Evolutionary conservation across 345 rosid genomes (phyloP), one percentile per base, ranked within the genome.

Genomic region (Mangifera indica): DNA sequence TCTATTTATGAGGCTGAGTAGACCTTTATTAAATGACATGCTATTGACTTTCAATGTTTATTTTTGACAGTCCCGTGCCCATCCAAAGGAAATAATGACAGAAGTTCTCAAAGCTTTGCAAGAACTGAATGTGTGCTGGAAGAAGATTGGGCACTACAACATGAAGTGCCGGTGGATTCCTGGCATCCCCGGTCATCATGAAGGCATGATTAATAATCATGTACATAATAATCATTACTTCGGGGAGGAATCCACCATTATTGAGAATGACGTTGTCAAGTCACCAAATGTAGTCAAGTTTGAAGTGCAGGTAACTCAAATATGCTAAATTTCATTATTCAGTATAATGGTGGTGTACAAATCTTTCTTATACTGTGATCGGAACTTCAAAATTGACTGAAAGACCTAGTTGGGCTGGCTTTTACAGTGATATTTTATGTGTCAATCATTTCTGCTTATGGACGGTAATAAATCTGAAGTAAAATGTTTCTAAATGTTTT

Each of bases 141-240:
- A 95, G 84, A 95, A 89, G 86, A 92, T 92, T 29, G 96, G 98
- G 60, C 97, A 91, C 62, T 92, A 95, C 84, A 91, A 92, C 86
- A 84, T 95, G 93, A 92, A 91, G 82, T 95, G 97, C 87, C 83
- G 92, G 81, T 92, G 98, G 98, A 78, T 90, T 80, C 87, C 81
- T 67, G 84, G 83, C 65, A 76, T 67, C 72, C 70, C 88, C 49
- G 88, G 84, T 76, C 88, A 82, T 76, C 84, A 69, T 51, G 88
- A 85, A 69, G 90, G 89, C 76, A 92, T 90, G 88, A 76, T 87
- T 55, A 84, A 85, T 61, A 87, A 88, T 78, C 77, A 82, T 13
- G 75, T 71, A 66, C 91, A 82, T 18, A 77, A 73, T 66, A 84
- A 83, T 79, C 77, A 80, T 75, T 85, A 84, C 74, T 88, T 92